Evolutionary conservation across 345 rosid genomes (phyloP).

Genomic region (Citrus hindsii): DNA sequence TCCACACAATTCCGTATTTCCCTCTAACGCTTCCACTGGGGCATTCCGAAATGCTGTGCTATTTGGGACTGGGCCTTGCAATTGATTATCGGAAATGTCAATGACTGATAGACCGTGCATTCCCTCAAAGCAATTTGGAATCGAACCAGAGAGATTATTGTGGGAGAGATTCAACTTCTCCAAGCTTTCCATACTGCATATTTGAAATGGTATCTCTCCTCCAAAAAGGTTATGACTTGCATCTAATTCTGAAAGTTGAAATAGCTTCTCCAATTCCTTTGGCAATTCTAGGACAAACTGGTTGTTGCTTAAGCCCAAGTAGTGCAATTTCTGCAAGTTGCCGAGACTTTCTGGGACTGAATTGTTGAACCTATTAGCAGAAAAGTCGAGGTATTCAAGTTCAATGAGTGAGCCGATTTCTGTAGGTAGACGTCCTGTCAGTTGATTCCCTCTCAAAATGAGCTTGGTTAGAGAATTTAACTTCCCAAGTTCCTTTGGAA

Average conservation of each 20-base stretch:
- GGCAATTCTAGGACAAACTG: no score
- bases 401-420: neutral
- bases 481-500: constrained; percentile 19
- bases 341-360: neutral
- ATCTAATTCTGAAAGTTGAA: neutral
- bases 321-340: neutral
- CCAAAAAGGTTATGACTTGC: no score
- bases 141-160: no score
- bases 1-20: neutral
- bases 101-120: neutral
- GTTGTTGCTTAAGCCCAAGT: neutral
- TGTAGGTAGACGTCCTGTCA: neutral
- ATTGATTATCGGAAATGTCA: neutral
- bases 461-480: constrained; percentile 13
- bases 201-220: no score
- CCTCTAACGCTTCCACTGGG: neutral
- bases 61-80: no score
- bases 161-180: no score
- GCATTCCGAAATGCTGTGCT: neutral
- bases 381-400: neutral
- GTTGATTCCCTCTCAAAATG: constrained; percentile 6
- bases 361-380: neutral
- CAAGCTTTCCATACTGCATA: no score
- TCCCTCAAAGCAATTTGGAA: neutral
- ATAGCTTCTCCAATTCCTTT: no score